phyloP scores from a whole-genome alignment of 768 basidiomycete species.

The Boletus eberwhitei region DNA sequence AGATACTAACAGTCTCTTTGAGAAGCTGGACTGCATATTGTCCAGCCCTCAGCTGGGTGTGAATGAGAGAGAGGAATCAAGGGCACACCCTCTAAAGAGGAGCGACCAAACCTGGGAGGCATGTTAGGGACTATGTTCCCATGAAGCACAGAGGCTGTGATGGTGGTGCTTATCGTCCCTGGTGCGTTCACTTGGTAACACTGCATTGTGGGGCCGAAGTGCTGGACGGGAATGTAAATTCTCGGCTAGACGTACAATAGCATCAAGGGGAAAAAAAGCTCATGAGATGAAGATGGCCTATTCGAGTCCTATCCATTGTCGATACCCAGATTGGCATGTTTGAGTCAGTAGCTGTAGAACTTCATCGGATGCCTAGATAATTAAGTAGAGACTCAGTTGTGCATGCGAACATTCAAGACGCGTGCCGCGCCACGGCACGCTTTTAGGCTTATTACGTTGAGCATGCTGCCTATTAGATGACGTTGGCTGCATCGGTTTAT shows the following conservation, averaged over 20 bases:
- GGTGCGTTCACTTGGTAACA: background rate
- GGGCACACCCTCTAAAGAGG: background rate
- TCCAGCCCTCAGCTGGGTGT: background rate
- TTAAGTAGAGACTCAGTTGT: too few species aligned
- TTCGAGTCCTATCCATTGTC: background rate
- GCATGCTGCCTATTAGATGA: background rate
- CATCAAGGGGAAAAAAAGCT: background rate
- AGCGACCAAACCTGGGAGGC: background rate
- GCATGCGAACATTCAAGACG: background rate
- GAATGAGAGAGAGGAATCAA: background rate
- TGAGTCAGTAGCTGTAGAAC: too few species aligned
- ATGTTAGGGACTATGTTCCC: too few species aligned
- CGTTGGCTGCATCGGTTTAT: too few species aligned
- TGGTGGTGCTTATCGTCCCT: background rate
- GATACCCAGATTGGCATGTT: background rate
- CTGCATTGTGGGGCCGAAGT: too few species aligned
- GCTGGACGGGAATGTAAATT: background rate
- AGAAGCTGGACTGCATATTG: slow-evolving; percentile 2
- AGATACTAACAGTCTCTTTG: background rate
- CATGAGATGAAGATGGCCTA: background rate
- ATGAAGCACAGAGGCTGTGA: background rate
- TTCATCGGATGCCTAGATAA: too few species aligned
- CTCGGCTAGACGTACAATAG: background rate
- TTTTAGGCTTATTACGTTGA: background rate
- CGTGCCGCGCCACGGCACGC: background rate